Percentiles rank a stretch among this genome's conserved stretches.
phyloP scores from a whole-genome alignment of 371 early-diverging fungal species.

The Mucor saturninus region DNA sequence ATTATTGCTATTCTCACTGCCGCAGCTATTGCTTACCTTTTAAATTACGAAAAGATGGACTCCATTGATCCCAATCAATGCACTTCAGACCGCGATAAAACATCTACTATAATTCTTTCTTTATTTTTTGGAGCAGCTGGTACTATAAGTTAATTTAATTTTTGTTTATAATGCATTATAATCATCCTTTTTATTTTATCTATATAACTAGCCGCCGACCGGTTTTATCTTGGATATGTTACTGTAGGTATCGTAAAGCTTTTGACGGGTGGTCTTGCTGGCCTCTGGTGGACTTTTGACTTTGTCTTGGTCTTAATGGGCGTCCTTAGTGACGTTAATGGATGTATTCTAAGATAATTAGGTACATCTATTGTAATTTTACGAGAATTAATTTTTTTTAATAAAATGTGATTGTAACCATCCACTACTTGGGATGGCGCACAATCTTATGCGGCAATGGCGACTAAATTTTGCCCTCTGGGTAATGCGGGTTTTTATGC shows the following conservation, averaged over 20 bases:
- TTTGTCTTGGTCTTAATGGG: constrained; percentile 47
- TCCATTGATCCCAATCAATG: neutral
- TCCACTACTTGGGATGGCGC: no score
- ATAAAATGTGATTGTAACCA: no score
- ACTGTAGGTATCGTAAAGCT: constrained; percentile 50
- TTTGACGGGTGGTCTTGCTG: constrained; percentile 35
- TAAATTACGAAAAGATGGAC: no score
- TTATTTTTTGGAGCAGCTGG: constrained; percentile 9
- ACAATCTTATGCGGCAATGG: no score
- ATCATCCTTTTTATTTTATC: neutral
- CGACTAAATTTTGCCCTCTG: no score
- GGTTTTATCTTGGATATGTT: constrained; percentile 66
- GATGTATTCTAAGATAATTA: neutral
- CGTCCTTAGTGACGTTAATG: constrained; percentile 34
- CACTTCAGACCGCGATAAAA: constrained; percentile 4
- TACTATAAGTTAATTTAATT: neutral
- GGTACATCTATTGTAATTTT: neutral
- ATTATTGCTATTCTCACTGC: no score
- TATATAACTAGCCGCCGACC: constrained; percentile 48
- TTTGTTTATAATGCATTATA: neutral
- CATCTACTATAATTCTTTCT: constrained; percentile 2
- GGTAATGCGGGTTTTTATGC: neutral
- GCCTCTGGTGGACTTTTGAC: constrained; percentile 42
- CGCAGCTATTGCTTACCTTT: no score
- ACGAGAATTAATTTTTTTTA: no score